Evolutionary conservation across 1,139 yeast species (phyloP).

Genomic region (Zygosaccharomyces pseudobailii): DNA sequence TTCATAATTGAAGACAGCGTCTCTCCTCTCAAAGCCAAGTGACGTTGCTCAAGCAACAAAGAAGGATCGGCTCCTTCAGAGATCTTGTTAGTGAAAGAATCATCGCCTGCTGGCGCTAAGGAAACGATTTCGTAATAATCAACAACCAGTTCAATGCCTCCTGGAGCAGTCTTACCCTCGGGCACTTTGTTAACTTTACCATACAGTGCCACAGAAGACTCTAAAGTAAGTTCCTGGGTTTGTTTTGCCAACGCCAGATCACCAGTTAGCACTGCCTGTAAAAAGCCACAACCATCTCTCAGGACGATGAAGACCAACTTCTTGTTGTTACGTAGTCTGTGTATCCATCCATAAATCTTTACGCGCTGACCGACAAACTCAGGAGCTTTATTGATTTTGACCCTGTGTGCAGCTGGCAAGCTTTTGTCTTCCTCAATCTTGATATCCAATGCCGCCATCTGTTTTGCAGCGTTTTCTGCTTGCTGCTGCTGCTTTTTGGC

Average conservation of each 20-base stretch:
- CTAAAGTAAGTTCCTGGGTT: slow-evolving; percentile 81
- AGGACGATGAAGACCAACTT: slow-evolving; percentile 86
- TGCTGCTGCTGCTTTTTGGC: slow-evolving; percentile 57
- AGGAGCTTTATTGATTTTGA: slow-evolving; percentile 57
- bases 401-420: slow-evolving; percentile 62
- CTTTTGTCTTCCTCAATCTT: slow-evolving; percentile 63
- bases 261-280: slow-evolving; percentile 85
- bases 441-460: slow-evolving; percentile 75
- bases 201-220: slow-evolving; percentile 72
- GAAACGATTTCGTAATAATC: slow-evolving; percentile 88
- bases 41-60: slow-evolving; percentile 88
- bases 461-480: slow-evolving; percentile 62
- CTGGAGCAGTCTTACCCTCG: slow-evolving; percentile 96
- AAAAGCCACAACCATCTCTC: slow-evolving; percentile 90
- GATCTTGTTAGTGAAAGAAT: slow-evolving; percentile 88
- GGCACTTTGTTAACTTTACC: slow-evolving; percentile 83
- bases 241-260: slow-evolving; percentile 87
- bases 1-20: slow-evolving; percentile 87
- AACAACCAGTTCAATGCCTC: slow-evolving; percentile 89
- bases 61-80: slow-evolving; percentile 95
- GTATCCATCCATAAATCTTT: slow-evolving; percentile 89
- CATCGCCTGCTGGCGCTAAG: slow-evolving; percentile 94
- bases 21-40: slow-evolving; percentile 92
- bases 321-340: slow-evolving; percentile 88
- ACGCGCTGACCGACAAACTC: slow-evolving; percentile 59